These are phyloP conservation scores for Escovopsis weberi DNA, from an alignment of 2,329 filamentous ascomycete species.

Conservation along the genomic window DNA sequence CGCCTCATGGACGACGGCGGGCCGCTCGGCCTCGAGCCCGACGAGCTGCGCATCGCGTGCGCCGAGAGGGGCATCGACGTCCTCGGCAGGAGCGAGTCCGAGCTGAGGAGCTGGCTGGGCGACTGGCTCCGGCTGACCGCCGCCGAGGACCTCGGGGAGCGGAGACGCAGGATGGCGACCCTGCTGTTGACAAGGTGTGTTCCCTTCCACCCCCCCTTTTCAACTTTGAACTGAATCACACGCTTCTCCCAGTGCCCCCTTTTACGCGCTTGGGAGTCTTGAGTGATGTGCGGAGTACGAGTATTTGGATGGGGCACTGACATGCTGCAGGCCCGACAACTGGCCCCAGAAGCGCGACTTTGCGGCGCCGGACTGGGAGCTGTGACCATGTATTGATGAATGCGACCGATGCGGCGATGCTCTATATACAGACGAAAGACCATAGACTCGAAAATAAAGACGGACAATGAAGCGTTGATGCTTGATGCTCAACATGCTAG, in stretches of 20 bases:
- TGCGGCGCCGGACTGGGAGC: slow-evolving; percentile 26
- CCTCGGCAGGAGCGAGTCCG: slow-evolving; percentile 39
- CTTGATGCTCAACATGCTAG: no score
- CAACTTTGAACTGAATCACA: no score
- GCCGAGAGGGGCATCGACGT: slow-evolving; percentile 52
- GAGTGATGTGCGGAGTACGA: no score
- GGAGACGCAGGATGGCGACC: slow-evolving; percentile 23
- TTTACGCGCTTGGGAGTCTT: no score
- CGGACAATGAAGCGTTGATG: no score
- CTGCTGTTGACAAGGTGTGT: slow-evolving; percentile 28
- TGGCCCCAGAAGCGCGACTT: slow-evolving; percentile 28
- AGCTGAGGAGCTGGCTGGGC: slow-evolving; percentile 32
- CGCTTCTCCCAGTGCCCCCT: no score
- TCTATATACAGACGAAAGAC: no score
- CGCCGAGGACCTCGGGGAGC: slow-evolving; percentile 21
- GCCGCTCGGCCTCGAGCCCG: slow-evolving; percentile 34
- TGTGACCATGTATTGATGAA: slow-evolving; percentile 11
- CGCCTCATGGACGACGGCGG: slow-evolving; percentile 53
- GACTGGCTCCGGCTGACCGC: slow-evolving; percentile 34
- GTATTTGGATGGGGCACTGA: no score
- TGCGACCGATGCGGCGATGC: no score
- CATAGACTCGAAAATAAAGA: no score
- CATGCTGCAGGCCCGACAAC: slow-evolving; percentile 19
- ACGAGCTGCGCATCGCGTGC: slow-evolving; percentile 57
- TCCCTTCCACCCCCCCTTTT: background rate